Percentiles rank a stretch among this genome's conserved stretches.
These are phyloP conservation scores for Leishmania aethiopica DNA, from an alignment of 208 protist species.

Conservation along the genomic window DNA sequence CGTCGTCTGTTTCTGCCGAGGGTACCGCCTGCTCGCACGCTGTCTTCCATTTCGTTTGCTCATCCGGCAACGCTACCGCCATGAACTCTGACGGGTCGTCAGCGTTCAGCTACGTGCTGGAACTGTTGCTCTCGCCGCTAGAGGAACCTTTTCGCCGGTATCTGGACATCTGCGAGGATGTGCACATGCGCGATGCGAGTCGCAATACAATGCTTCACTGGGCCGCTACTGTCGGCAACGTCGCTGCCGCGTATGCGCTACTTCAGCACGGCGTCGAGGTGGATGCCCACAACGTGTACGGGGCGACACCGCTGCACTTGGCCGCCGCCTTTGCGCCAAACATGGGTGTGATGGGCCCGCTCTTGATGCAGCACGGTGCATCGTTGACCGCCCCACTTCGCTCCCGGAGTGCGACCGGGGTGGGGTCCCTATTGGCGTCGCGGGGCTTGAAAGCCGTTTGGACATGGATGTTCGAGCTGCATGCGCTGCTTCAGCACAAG, in stretches of 20 bases:
- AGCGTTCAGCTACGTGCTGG: constrained; percentile 30
- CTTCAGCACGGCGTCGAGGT: constrained; percentile 42
- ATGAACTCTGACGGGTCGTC: constrained; percentile 22
- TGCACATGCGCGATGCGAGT: constrained; percentile 42
- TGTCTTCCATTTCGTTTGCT: not conserved
- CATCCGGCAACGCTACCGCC: not conserved
- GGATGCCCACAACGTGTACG: constrained; percentile 40
- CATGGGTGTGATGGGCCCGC: constrained; percentile 34
- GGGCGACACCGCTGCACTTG: constrained; percentile 62
- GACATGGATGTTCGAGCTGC: constrained; percentile 10
- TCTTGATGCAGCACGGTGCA: constrained; percentile 57
- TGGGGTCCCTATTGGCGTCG: constrained; percentile 37
- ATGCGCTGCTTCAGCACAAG: not conserved
- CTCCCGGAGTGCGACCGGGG: not conserved
- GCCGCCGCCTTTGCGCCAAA: constrained; percentile 54
- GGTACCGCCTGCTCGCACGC: not conserved
- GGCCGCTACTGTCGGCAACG: constrained; percentile 54
- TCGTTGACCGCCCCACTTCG: constrained; percentile 13
- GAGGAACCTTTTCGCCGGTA: constrained; percentile 47
- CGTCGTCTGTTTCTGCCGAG: no score
- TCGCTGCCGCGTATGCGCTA: constrained; percentile 35
- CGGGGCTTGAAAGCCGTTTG: constrained; percentile 25
- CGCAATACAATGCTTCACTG: constrained; percentile 80
- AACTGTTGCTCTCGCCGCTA: constrained; percentile 41
- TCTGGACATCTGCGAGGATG: constrained; percentile 51